phyloP scores from a whole-genome alignment of 441 rosid species.

The Pelargonium citronellum region DNA sequence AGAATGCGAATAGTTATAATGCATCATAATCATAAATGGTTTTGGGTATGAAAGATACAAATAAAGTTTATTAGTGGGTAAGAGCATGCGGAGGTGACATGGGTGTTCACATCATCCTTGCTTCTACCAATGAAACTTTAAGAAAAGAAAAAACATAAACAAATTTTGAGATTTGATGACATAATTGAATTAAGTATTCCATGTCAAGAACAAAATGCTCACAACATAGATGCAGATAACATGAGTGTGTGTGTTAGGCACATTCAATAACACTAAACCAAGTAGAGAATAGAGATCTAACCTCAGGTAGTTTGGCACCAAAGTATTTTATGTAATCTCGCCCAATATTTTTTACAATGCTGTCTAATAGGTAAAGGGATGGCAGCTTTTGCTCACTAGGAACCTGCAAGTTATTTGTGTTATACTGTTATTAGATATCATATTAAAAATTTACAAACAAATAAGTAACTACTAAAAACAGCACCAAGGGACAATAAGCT shows the following conservation, averaged over 20 bases:
- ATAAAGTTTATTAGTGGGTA: not conserved
- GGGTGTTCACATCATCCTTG: not conserved
- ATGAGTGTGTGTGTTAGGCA: not conserved
- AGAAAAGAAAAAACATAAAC: not conserved
- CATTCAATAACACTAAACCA: not conserved
- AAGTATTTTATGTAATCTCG: conserved; percentile 85
- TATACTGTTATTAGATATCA: conserved; percentile 30
- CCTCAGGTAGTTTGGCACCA: conserved; percentile 79
- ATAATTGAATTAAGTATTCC: not conserved
- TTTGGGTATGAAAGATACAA: not conserved
- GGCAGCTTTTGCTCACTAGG: conserved; percentile 98
- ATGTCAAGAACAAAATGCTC: not conserved
- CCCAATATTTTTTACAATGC: conserved; percentile 97
- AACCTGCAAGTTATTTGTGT: conserved; percentile 66
- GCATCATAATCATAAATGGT: too few species aligned
- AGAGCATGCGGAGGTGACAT: not conserved
- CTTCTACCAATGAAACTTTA: not conserved
- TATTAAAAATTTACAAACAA: conserved; percentile 15
- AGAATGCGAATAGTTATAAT: too few species aligned
- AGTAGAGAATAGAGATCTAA: conserved; percentile 32
- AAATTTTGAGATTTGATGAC: not conserved
- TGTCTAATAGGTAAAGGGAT: conserved; percentile 90
- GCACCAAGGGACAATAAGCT: not conserved
- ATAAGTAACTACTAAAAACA: not conserved
- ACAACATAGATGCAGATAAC: not conserved